Evolutionary conservation across 1,139 yeast species (phyloP).

Genomic region (Taiozyma sp.): DNA sequence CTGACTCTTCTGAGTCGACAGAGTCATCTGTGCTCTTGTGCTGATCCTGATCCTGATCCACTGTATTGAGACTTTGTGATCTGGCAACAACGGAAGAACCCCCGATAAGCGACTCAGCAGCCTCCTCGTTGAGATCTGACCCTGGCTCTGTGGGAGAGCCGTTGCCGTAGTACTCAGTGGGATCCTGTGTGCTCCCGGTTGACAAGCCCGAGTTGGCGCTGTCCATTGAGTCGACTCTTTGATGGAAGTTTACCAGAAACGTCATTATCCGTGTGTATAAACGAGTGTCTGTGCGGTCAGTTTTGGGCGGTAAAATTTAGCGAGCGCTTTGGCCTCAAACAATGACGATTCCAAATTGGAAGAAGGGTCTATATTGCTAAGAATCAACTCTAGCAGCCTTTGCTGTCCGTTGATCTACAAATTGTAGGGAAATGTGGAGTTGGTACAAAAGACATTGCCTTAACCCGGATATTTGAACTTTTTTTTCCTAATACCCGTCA

Average conservation of each 20-base stretch:
- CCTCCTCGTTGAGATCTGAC: neutral
- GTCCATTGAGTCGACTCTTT: neutral
- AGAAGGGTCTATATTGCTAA: neutral
- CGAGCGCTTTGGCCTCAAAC: neutral
- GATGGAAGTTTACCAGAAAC: neutral
- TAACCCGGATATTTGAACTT: neutral
- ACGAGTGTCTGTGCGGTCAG: neutral
- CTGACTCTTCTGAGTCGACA: neutral
- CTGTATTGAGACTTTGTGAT: neutral
- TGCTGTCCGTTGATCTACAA: neutral
- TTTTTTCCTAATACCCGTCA: no score
- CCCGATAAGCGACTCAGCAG: conserved; percentile 23
- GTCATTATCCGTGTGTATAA: neutral
- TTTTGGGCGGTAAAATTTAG: neutral
- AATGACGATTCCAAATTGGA: neutral
- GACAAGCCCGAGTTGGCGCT: neutral
- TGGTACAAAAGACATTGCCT: neutral
- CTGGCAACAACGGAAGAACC: conserved; percentile 21
- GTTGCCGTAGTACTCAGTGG: neutral
- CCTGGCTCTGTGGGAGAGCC: neutral
- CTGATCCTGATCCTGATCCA: neutral
- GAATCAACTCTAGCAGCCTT: neutral
- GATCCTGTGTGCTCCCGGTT: neutral
- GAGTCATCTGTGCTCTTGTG: neutral
- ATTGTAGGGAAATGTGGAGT: neutral